Conservation (phyloP, 75 land plant genomes). For the Azolla pinnata region DNA sequence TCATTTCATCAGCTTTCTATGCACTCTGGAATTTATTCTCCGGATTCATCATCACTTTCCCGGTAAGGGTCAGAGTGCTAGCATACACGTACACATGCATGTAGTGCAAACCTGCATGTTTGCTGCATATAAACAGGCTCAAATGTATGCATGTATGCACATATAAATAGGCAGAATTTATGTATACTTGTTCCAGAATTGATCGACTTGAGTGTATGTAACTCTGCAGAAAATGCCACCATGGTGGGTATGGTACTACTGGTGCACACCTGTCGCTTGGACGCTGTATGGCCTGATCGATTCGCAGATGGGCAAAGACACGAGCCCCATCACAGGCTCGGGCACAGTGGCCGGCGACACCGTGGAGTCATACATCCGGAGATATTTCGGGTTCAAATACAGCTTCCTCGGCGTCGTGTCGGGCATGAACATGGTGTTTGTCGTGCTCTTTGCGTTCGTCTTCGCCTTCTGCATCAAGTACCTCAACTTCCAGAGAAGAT, state of each 20-base stretch:
- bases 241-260: conserved; percentile 73
- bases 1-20: conserved; percentile 49
- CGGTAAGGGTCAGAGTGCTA: conserved; percentile 26
- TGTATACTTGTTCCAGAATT: neutral
- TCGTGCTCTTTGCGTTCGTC: conserved; percentile 44
- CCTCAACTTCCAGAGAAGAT: conserved; percentile 70
- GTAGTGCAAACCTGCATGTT: too few relatives aligned
- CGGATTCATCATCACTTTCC: conserved; percentile 62
- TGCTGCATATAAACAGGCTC: neutral
- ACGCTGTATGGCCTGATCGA: conserved; percentile 52
- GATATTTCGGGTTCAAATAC: conserved; percentile 55
- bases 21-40: conserved; percentile 69
- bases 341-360: neutral
- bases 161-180: neutral
- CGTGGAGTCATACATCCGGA: conserved; percentile 31
- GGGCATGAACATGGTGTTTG: conserved; percentile 42
- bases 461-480: conserved; percentile 65
- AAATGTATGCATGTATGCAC: neutral
- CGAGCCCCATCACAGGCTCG: neutral
- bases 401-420: conserved; percentile 41
- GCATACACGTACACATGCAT: neutral
- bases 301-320: conserved; percentile 45
- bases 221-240: conserved; percentile 49
- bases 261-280: conserved; percentile 60
- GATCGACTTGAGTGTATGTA: too few relatives aligned